Evolutionary conservation across 2,329 filamentous ascomycete species (phyloP).

Genomic region (Cyclaneusma minus): DNA sequence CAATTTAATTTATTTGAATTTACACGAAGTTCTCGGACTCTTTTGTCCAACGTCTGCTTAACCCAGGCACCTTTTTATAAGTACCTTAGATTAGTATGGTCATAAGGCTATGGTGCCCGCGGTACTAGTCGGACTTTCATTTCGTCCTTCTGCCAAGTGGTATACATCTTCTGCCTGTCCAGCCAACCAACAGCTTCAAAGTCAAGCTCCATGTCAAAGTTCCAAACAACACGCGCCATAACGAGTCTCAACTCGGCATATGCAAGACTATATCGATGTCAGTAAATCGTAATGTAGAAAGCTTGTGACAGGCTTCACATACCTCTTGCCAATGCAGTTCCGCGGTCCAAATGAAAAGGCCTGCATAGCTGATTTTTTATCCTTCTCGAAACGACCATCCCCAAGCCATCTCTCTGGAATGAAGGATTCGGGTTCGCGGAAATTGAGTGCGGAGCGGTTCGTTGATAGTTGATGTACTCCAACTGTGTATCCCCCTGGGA

Average conservation of each 20-base stretch:
- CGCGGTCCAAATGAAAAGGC: slow-evolving; percentile 20
- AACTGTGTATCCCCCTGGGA: slow-evolving; percentile 5
- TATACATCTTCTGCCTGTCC: slow-evolving; percentile 7
- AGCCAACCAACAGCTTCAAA: slow-evolving; percentile 5
- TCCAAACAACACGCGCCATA: slow-evolving; percentile 14
- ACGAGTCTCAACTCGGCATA: slow-evolving; percentile 9
- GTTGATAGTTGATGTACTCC: slow-evolving; percentile 17
- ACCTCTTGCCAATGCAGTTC: slow-evolving; percentile 21
- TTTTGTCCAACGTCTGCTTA: no score
- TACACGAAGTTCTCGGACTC: no score
- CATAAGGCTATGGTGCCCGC: no score
- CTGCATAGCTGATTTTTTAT: slow-evolving; percentile 13
- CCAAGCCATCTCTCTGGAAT: slow-evolving; percentile 24
- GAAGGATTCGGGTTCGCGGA: slow-evolving; percentile 10
- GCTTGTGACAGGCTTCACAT: no score
- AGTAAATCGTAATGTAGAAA: no score
- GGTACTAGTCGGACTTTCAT: no score
- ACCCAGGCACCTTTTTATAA: no score
- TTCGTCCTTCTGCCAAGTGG: slow-evolving; percentile 9
- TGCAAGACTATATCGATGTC: no score
- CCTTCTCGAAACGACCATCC: slow-evolving; percentile 16
- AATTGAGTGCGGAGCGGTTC: slow-evolving; percentile 17
- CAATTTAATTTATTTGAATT: no score
- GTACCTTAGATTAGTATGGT: no score
- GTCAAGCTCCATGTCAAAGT: slow-evolving; percentile 9